A percentile compares a stretch with the other conserved stretches of the same genome.
Evolutionary conservation across 768 basidiomycete genomes (phyloP).

Genomic region (Mycena filopes): DNA sequence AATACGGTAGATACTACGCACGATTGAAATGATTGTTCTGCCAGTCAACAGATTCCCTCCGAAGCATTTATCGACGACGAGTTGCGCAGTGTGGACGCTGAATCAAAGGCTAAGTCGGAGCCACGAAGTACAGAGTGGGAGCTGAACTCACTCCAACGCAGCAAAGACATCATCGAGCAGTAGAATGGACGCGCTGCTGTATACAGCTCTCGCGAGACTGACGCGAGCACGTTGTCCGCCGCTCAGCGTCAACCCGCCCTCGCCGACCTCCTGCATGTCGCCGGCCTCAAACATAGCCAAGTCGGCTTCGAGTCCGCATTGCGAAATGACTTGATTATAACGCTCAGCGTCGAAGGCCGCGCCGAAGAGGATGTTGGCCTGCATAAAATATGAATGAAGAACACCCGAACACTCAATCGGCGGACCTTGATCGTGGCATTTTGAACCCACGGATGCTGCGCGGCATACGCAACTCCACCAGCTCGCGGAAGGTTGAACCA

Average conservation of each 20-base stretch:
- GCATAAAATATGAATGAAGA: no score
- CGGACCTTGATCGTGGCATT: conserved; percentile 78
- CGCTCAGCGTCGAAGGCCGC: conserved; percentile 77
- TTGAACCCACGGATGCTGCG: conserved; percentile 88
- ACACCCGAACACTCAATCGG: neutral
- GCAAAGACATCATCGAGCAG: conserved; percentile 79
- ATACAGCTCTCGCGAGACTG: conserved; percentile 58
- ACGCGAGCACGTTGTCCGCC: conserved; percentile 64
- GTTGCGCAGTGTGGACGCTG: conserved; percentile 79
- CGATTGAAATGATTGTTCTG: conserved; percentile 87
- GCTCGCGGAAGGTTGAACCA: conserved; percentile 77
- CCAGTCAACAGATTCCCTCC: conserved; percentile 80
- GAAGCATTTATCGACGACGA: conserved; percentile 83
- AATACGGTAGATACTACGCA: conserved; percentile 42
- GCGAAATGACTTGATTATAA: conserved; percentile 80
- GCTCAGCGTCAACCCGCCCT: conserved; percentile 71
- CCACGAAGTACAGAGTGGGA: neutral
- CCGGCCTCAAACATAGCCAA: conserved; percentile 75
- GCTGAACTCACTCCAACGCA: conserved; percentile 55
- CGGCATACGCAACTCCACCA: conserved; percentile 80
- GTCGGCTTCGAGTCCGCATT: conserved; percentile 80
- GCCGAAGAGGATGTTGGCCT: conserved; percentile 88
- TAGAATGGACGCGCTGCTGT: conserved; percentile 68
- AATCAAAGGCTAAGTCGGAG: neutral
- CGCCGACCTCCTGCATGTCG: conserved; percentile 75